Conservation (phyloP, 1,284 basidiomycete genomes). For the Mixia osmundae region DNA sequence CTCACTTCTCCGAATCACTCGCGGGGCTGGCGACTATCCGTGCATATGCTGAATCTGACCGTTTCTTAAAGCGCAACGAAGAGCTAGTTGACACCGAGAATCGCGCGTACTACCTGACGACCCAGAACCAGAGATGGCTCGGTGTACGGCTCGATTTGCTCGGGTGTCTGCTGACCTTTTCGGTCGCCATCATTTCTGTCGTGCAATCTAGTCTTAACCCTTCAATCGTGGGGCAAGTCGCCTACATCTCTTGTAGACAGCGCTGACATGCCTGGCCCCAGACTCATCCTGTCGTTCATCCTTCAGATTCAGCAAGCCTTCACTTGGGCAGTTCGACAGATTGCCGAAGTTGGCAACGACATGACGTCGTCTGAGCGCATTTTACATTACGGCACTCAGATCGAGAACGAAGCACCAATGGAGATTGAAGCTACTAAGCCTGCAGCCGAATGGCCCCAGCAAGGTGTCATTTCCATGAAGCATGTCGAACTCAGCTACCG, state of each 20-base stretch:
- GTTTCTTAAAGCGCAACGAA: slow-evolving; percentile 52
- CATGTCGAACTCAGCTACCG: slow-evolving; percentile 15
- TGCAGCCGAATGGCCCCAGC: slow-evolving; percentile 37
- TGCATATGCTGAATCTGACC: slow-evolving; percentile 34
- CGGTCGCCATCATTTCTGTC: slow-evolving; percentile 52
- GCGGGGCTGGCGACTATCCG: slow-evolving; percentile 63
- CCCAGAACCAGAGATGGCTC: slow-evolving; percentile 55
- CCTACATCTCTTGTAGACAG: neutral
- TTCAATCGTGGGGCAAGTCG: neutral
- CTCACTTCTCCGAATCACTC: slow-evolving; percentile 71
- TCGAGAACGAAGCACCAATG: slow-evolving; percentile 58
- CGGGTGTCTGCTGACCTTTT: slow-evolving; percentile 49
- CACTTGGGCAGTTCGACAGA: slow-evolving; percentile 57
- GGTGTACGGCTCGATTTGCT: slow-evolving; percentile 68
- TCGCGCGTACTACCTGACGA: slow-evolving; percentile 51
- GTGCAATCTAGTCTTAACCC: too few relatives aligned
- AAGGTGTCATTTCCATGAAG: slow-evolving; percentile 23
- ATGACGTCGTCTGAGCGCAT: slow-evolving; percentile 14
- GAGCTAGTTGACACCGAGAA: slow-evolving; percentile 67
- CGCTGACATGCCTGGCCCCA: too few relatives aligned
- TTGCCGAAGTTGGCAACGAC: slow-evolving; percentile 67
- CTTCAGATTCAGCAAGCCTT: slow-evolving; percentile 38
- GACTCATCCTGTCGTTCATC: slow-evolving; percentile 53
- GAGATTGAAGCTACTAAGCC: slow-evolving; percentile 36
- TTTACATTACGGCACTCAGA: slow-evolving; percentile 43